Base-by-base conservation (phyloP, 106 monocot species). In the Dendrobium chrysotoxum region DNA sequence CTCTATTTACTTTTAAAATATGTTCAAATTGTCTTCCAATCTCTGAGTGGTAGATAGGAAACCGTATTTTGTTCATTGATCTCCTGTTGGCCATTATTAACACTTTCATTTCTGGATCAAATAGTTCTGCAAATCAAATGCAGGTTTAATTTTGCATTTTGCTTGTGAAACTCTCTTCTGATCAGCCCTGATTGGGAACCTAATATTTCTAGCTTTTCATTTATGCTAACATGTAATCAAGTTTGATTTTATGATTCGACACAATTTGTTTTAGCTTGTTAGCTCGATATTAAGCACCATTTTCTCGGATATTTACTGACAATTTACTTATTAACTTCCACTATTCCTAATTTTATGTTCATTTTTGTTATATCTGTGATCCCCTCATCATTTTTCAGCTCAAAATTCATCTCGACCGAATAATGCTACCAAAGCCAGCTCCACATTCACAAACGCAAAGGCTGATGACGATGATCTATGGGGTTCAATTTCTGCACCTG, bases 381-480 rank as follows among this genome's bases (percentile, higher is more conserved):
- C 9, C 8, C 26, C 23, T 65, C 11, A 65, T 61, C 11, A 65
- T 61, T 38, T 76, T 77, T 39, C 87, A 84, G 86, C 72, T 53
- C 35, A 84, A 53, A 86, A 47, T 73, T 61, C 87, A 66, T 73
- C 84, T 38, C 82, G 79, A 40, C 71, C 73, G 40, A 85, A 87
- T 47, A 75, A 42, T 65, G 64, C 23, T 13, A 18, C 72, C 20
- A 75, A 42, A n/a, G 4, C 18, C 41, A 42, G 21, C 42, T 8
- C 78, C 15, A 67, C 86, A 79, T 2, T 45, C 3, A 86, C 70
- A 75, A 23, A 82, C 57, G 21, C 84, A n/a, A 87, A 85, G 77
- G 67, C 82, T 85, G 87, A 88, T 28, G 92, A 89, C 0, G 91
- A 93, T 73, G 91, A 92, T 81, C 78, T 86, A 11, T 93, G 96